Conservation (phyloP, 164 flowering plant species). For the Warburgia ugandensis region DNA sequence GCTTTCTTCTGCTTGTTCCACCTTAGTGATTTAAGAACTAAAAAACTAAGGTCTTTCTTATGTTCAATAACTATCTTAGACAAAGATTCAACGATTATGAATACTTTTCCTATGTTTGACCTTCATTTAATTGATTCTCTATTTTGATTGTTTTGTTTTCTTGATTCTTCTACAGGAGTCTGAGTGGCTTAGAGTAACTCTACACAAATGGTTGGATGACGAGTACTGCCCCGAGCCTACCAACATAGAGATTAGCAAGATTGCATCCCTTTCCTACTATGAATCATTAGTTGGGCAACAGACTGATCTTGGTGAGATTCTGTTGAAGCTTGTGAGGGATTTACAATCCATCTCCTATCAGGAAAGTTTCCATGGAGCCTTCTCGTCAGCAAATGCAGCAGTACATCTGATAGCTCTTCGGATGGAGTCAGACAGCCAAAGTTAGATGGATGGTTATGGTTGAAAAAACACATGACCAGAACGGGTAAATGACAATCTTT, state of each 20-base stretch:
- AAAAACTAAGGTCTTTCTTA: no score
- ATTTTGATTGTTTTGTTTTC: background rate
- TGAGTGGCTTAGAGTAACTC: slow-evolving; percentile 78
- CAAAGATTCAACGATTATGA: no score
- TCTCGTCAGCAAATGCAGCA: slow-evolving; percentile 94
- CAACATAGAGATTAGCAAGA: slow-evolving; percentile 69
- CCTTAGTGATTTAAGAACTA: background rate
- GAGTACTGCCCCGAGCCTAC: slow-evolving; percentile 92
- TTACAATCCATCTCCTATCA: slow-evolving; percentile 72
- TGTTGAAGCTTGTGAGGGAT: slow-evolving; percentile 70
- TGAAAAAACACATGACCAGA: background rate
- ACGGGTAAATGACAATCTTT: no score
- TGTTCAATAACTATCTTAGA: no score
- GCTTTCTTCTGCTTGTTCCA: no score
- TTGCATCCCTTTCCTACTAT: slow-evolving; percentile 71
- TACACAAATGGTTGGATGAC: slow-evolving; percentile 94
- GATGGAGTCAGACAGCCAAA: slow-evolving; percentile 28
- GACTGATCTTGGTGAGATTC: slow-evolving; percentile 68
- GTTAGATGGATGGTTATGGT: background rate
- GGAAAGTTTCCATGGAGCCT: slow-evolving; percentile 95
- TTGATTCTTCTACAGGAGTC: slow-evolving; percentile 54
- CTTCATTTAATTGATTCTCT: background rate
- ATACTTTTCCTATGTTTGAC: no score
- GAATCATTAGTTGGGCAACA: slow-evolving; percentile 46
- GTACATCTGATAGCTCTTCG: slow-evolving; percentile 56